These are phyloP conservation scores for Plasmodium sp. DNA, from an alignment of 169 alveolate species.

Conservation along the genomic window DNA sequence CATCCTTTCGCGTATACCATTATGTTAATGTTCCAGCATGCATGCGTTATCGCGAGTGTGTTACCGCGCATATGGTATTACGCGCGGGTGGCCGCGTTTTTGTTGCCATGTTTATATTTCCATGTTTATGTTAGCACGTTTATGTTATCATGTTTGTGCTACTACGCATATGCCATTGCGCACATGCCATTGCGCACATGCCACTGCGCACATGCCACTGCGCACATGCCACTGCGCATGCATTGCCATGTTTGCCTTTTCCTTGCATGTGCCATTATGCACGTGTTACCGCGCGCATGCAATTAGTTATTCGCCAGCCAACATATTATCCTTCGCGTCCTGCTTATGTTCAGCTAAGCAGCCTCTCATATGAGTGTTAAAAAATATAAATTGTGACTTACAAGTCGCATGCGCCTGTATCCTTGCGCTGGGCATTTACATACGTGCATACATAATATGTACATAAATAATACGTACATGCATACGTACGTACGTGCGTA, in stretches of 20 bases:
- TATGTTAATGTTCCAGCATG: background rate
- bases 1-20: too few relatives aligned
- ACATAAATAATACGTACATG: too few relatives aligned
- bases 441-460: background rate
- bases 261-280: background rate
- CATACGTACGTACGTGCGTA: background rate
- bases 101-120: too few relatives aligned
- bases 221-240: too few relatives aligned
- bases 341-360: background rate
- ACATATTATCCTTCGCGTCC: background rate
- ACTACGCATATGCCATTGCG: too few relatives aligned
- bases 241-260: background rate
- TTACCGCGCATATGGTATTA: background rate
- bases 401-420: background rate
- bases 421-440: background rate
- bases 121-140: too few relatives aligned
- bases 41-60: background rate
- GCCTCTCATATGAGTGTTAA: background rate
- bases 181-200: too few relatives aligned
- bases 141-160: too few relatives aligned
- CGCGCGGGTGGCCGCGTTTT: background rate
- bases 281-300: background rate
- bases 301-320: background rate
- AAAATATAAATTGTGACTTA: background rate
- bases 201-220: too few relatives aligned